Base-by-base conservation (phyloP, 2,329 filamentous ascomycete species). In the Ceratocystis colombiana region DNA sequence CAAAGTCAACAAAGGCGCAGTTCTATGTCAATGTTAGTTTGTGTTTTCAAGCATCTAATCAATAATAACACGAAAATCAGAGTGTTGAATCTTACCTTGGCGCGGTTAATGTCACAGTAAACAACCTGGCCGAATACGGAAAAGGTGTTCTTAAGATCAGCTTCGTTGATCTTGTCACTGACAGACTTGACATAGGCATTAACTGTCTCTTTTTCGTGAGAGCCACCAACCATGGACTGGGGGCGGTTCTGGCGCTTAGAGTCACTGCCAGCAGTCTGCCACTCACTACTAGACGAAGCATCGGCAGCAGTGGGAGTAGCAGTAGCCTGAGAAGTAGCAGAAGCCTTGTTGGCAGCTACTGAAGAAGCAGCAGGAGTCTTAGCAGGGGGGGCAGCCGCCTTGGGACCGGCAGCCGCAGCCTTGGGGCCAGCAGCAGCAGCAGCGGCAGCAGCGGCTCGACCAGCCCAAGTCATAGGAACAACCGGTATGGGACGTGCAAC, bases 111-210 rank as follows among this genome's bases (percentile, higher is more conserved):
- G 67, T 91, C 89, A 70, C 92, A 90, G 72, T 87, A 86, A 66
- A 81, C 80, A 67, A 92, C 75, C 72, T 87, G 83, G 70, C 89
- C 88, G 71, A 87, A 91, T 71, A 86, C 84, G 71, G 85, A 80
- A 64, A 99, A 79, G 65, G 84, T 82, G 64, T 82, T 80, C 75
- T 82, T 87, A 68, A 99, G 80, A 61, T 90, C 84, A 50, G 85
- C 83, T 15, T 86, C 82, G 73, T 89, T 84, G 64, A 99, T 87
- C 77, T 91, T 92, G 44, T 96, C 91, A 62, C 87, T 93, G 62
- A 97, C 93, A 72, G 93, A 96, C 81, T 96, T 96, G 76, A 99
- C 90, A 76, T 96, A 97, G 22, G 88, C 94, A 71, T 91, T 84
- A 65, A 87, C 87, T 69, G 84, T 84, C 69, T 93, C 88, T 72